A percentile compares a stretch with the other conserved stretches of the same genome.
Conservation (phyloP, 257 asterid genomes). For the Solanum infundibuliforme region DNA sequence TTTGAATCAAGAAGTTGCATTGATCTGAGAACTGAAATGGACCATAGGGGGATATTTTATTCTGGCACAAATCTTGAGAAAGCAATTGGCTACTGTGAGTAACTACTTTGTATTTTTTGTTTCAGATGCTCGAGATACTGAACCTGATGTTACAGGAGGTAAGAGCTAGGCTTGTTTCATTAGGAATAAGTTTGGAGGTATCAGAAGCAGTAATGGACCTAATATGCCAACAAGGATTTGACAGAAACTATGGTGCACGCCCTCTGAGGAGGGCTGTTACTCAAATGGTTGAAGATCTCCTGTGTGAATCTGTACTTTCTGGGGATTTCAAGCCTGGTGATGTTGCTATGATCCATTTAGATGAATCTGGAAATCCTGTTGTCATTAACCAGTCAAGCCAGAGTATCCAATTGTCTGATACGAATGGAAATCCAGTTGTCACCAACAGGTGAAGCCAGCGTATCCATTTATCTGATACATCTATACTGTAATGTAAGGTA, state of each 20-base stretch:
- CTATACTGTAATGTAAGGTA: slow-evolving; percentile 9
- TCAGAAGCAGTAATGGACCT: slow-evolving; percentile 65
- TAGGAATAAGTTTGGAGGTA: slow-evolving; percentile 72
- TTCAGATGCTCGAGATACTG: slow-evolving; percentile 82
- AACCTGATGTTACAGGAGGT: slow-evolving; percentile 79
- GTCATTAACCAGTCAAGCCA: slow-evolving; percentile 41
- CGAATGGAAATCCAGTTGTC: slow-evolving; percentile 60
- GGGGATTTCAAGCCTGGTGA: slow-evolving; percentile 63
- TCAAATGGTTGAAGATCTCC: slow-evolving; percentile 54
- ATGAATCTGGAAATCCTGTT: slow-evolving; percentile 64
- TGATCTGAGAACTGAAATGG: neutral
- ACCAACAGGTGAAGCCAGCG: slow-evolving; percentile 31
- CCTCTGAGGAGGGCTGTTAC: slow-evolving; percentile 92
- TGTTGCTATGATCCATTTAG: slow-evolving; percentile 56
- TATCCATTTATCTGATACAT: slow-evolving; percentile 29
- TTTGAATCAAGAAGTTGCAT: neutral
- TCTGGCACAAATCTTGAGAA: neutral
- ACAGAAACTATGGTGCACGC: slow-evolving; percentile 88
- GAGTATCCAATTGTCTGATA: slow-evolving; percentile 35
- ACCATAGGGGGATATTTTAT: neutral
- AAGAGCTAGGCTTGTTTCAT: slow-evolving; percentile 49
- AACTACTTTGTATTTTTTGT: neutral
- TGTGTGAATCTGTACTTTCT: slow-evolving; percentile 80
- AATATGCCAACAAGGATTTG: slow-evolving; percentile 81
- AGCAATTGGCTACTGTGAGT: neutral